Evolutionary conservation across 2,329 filamentous ascomycete species (phyloP).

Genomic region (Nannizziopsis arthrosporioides): DNA sequence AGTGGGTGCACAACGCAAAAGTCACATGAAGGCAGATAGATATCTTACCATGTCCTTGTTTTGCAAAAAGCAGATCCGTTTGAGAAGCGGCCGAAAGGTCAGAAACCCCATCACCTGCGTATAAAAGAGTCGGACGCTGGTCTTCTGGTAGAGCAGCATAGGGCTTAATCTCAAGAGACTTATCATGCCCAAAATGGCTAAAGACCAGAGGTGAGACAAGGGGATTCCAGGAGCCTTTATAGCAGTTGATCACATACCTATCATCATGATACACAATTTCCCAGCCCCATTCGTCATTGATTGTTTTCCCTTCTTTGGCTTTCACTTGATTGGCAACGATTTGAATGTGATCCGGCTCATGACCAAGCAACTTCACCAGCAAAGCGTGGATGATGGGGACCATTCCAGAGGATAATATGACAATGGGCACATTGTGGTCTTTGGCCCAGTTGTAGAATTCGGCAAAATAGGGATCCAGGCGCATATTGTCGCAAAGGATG

Average conservation of each 20-base stretch:
- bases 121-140: conserved; percentile 72
- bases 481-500: conserved; percentile 67
- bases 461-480: conserved; percentile 76
- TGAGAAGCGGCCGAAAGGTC: conserved; percentile 86
- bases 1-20: conserved; percentile 8
- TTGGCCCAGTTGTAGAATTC: conserved; percentile 77
- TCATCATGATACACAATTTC: conserved; percentile 80
- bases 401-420: conserved; percentile 90
- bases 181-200: conserved; percentile 89
- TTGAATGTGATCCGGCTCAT: conserved; percentile 64
- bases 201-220: background rate
- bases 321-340: conserved; percentile 81
- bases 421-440: conserved; percentile 74
- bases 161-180: conserved; percentile 78
- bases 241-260: conserved; percentile 38
- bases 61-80: conserved; percentile 87
- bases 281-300: conserved; percentile 77
- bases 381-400: conserved; percentile 77
- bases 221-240: background rate
- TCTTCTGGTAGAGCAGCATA: conserved; percentile 57
- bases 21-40: too few species aligned
- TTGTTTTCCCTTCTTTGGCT: conserved; percentile 53
- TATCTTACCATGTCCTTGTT: conserved; percentile 70
- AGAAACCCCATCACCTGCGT: conserved; percentile 88
- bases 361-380: conserved; percentile 68